Percentiles rank a stretch among this genome's conserved stretches.
Conservation (phyloP, 1,139 yeast genomes). For the Magnusiomyces sp. region DNA sequence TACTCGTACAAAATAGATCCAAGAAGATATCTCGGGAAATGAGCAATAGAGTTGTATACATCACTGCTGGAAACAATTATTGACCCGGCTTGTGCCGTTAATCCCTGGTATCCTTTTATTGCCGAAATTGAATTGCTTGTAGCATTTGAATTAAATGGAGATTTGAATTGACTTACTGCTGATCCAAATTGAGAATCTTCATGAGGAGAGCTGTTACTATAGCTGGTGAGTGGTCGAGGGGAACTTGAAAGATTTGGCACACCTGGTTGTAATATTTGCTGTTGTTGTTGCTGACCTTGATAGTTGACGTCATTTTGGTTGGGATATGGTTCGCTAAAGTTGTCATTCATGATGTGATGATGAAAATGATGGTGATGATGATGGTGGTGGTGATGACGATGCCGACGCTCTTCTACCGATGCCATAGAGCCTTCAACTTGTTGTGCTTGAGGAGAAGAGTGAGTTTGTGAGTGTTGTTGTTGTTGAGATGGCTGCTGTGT, state of each 20-base stretch:
- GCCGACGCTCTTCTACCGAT: conserved; percentile 4
- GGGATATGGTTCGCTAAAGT: neutral
- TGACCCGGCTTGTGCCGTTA: too few species aligned
- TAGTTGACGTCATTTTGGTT: too few species aligned
- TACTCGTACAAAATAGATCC: conserved; percentile 50
- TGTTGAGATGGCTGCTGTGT: too few species aligned
- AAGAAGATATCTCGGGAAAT: conserved; percentile 43
- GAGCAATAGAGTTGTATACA: conserved; percentile 39
- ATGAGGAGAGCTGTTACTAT: too few species aligned
- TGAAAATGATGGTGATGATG: conserved; percentile 14
- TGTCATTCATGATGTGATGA: neutral
- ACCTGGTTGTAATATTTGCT: neutral
- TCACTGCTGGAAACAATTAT: conserved; percentile 36
- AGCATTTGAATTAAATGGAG: too few species aligned
- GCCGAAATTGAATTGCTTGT: too few species aligned
- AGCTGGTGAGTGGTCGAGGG: too few species aligned
- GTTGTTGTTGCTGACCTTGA: neutral
- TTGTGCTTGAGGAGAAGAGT: neutral
- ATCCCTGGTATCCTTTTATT: too few species aligned
- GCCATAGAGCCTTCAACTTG: neutral
- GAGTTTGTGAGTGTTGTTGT: too few species aligned
- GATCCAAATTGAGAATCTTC: too few species aligned
- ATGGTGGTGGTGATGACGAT: conserved; percentile 6
- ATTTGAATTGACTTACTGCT: too few species aligned
- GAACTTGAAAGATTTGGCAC: too few species aligned